A percentile compares a stretch with the other conserved stretches of the same genome.
Evolutionary conservation across 371 early-diverging fungal species (phyloP).

Genomic region (Saksenaea vasiformis): DNA sequence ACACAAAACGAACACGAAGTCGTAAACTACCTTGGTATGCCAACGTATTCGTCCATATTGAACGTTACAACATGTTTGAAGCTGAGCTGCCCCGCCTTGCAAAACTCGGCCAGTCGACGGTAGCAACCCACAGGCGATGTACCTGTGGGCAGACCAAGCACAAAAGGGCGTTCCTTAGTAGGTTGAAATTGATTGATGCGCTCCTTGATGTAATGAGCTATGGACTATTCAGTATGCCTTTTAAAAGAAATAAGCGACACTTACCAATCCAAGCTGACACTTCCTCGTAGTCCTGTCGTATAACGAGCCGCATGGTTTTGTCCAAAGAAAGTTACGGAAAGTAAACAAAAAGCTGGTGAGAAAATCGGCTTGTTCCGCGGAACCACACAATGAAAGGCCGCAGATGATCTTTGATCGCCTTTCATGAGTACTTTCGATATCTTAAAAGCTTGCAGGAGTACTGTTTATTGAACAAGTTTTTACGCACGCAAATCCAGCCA

Average conservation of each 20-base stretch:
- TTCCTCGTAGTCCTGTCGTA: conserved; percentile 67
- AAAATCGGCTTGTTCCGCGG: no score
- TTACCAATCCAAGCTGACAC: conserved; percentile 68
- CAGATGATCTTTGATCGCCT: no score
- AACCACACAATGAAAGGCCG: no score
- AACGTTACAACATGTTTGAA: conserved; percentile 70
- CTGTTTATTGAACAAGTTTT: no score
- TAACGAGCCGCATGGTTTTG: conserved; percentile 65
- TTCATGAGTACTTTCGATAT: no score
- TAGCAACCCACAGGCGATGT: conserved; percentile 84
- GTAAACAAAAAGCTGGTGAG: not conserved
- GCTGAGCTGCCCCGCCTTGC: conserved; percentile 58
- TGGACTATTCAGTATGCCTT: not conserved
- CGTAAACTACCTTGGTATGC: conserved; percentile 20
- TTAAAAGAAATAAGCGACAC: not conserved
- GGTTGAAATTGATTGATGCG: conserved; percentile 82
- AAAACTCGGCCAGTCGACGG: conserved; percentile 61
- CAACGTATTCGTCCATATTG: conserved; percentile 78
- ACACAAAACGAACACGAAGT: not conserved
- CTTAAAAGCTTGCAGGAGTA: no score
- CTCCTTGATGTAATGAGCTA: conserved; percentile 80
- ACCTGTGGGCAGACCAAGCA: conserved; percentile 85
- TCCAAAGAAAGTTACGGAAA: not conserved
- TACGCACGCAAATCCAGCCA: no score
- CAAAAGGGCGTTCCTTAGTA: conserved; percentile 76